Evolutionary conservation across 2,329 filamentous ascomycete species (phyloP).

Genomic region (Colletotrichum sp.): DNA sequence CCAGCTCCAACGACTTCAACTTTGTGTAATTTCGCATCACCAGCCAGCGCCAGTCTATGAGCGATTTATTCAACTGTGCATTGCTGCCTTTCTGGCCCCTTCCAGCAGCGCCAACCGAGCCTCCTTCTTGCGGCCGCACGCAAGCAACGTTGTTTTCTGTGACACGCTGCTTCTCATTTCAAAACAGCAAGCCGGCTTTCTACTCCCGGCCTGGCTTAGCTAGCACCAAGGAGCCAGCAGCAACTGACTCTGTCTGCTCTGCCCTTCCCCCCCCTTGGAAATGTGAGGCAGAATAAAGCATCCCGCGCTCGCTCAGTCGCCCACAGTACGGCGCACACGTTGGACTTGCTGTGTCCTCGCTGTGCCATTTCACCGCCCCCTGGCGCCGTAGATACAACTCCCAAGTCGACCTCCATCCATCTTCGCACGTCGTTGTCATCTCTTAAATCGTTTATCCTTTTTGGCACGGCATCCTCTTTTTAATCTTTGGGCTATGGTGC

Average conservation of each 20-base stretch:
- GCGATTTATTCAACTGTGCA: slow-evolving; percentile 16
- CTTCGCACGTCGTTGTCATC: slow-evolving; percentile 19
- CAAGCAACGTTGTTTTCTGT: slow-evolving; percentile 9
- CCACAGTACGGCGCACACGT: slow-evolving; percentile 16
- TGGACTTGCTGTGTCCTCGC: slow-evolving; percentile 6
- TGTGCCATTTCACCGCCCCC: slow-evolving; percentile 9
- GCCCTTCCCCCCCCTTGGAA: not conserved
- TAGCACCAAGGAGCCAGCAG: not conserved
- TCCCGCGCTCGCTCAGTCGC: not conserved
- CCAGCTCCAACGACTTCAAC: slow-evolving; percentile 18
- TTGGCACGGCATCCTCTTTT: not conserved
- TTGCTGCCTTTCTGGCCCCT: not conserved
- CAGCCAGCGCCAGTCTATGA: slow-evolving; percentile 9
- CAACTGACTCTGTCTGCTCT: not conserved
- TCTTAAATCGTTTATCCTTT: not conserved
- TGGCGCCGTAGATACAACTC: slow-evolving; percentile 7
- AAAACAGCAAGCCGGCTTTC: slow-evolving; percentile 6
- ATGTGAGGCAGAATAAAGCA: not conserved
- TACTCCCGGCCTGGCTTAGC: slow-evolving; percentile 12
- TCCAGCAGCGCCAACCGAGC: not conserved
- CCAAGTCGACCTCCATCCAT: slow-evolving; percentile 2
- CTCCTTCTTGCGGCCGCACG: slow-evolving; percentile 12
- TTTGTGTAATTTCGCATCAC: slow-evolving; percentile 12
- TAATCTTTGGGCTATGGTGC: not conserved
- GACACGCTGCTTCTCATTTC: slow-evolving; percentile 7